These are phyloP conservation scores for Apiotrichum gracile DNA, from an alignment of 1,284 basidiomycete species.

Conservation along the genomic window DNA sequence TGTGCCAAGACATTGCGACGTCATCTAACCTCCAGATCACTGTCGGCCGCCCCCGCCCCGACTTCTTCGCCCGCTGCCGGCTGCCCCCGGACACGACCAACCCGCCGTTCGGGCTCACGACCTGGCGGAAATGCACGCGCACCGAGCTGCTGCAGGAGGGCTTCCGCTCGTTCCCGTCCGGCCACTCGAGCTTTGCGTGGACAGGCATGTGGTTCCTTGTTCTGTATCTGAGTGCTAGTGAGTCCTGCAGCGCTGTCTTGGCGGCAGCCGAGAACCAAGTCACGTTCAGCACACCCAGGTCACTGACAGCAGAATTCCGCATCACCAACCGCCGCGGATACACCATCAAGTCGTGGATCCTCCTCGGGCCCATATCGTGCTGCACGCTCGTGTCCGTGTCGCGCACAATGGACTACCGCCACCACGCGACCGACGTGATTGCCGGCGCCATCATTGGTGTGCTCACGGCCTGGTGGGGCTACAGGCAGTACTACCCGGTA, in stretches of 20 bases:
- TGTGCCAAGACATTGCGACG: too few species aligned
- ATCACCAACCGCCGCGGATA: slow-evolving; percentile 76
- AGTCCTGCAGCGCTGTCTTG: slow-evolving; percentile 6
- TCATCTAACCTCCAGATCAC: slow-evolving; percentile 39
- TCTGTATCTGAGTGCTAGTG: slow-evolving; percentile 51
- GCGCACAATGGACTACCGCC: slow-evolving; percentile 60
- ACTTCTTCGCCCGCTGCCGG: slow-evolving; percentile 76
- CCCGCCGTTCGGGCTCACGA: slow-evolving; percentile 66
- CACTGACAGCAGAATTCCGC: slow-evolving; percentile 68
- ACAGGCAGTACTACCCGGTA: slow-evolving; percentile 45
- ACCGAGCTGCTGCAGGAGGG: slow-evolving; percentile 70
- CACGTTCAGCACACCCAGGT: slow-evolving; percentile 39
- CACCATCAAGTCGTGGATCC: slow-evolving; percentile 79
- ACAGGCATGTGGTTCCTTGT: slow-evolving; percentile 45
- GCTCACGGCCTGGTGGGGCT: slow-evolving; percentile 35
- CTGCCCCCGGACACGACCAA: slow-evolving; percentile 59
- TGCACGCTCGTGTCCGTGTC: slow-evolving; percentile 80
- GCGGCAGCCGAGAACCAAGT: background rate
- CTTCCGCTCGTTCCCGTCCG: slow-evolving; percentile 86
- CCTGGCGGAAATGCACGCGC: slow-evolving; percentile 71
- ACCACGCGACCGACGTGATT: slow-evolving; percentile 40
- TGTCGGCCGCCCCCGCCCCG: slow-evolving; percentile 85
- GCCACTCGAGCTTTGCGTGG: slow-evolving; percentile 66
- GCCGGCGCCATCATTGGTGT: slow-evolving; percentile 39
- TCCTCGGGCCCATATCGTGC: slow-evolving; percentile 67